A percentile compares a stretch with the other conserved stretches of the same genome.
These are phyloP conservation scores for Boechera stricta DNA, from an alignment of 345 rosid genomes.

Conservation along the genomic window DNA sequence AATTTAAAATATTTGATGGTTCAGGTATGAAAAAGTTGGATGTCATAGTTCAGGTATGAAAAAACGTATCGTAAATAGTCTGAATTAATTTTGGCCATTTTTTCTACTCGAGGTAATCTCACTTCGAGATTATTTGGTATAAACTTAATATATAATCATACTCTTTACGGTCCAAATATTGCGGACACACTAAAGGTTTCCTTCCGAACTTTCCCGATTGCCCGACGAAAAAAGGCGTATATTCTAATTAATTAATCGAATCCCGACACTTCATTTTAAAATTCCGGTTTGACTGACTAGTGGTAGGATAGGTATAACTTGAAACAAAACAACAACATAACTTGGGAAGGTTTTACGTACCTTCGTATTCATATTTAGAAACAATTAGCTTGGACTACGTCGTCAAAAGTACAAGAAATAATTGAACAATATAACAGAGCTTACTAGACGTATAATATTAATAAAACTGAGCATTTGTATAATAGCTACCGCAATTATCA, in stretches of 20 bases:
- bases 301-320: background rate
- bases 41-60: no score
- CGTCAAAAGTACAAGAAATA: slow-evolving; percentile 2
- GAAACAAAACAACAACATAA: background rate
- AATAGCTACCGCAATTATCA: background rate
- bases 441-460: background rate
- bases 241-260: background rate
- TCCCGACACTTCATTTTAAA: background rate
- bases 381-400: background rate
- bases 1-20: no score
- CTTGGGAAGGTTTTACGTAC: background rate
- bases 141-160: background rate
- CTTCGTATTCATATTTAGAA: background rate
- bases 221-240: background rate
- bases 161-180: slow-evolving; percentile 29
- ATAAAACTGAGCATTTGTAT: background rate
- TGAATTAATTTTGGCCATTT: no score
- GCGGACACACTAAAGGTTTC: slow-evolving; percentile 4
- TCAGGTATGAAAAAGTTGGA: no score
- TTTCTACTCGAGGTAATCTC: background rate
- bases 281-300: background rate
- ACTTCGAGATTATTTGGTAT: slow-evolving; percentile 1
- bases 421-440: background rate
- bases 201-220: background rate
- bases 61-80: no score